These are phyloP conservation scores for Aspergillus bridgeri DNA, from an alignment of 495 filamentous ascomycete genomes.

Conservation along the genomic window DNA sequence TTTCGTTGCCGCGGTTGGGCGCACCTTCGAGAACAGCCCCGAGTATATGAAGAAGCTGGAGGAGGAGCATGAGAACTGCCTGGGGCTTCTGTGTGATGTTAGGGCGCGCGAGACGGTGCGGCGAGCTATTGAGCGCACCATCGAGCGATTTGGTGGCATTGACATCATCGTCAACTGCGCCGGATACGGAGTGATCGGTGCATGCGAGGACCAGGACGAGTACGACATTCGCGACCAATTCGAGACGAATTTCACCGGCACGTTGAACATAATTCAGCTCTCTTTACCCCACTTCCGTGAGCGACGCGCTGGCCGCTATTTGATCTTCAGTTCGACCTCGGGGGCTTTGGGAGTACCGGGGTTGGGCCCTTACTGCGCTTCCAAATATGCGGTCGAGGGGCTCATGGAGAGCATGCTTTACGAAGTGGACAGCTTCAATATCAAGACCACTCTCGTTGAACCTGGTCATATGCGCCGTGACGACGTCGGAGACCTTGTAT, in stretches of 20 bases:
- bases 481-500: conserved; percentile 43
- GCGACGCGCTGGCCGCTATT: conserved; percentile 69
- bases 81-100: conserved; percentile 86
- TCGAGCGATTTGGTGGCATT: conserved; percentile 72
- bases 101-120: conserved; percentile 74
- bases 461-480: conserved; percentile 85
- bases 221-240: conserved; percentile 94
- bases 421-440: conserved; percentile 85
- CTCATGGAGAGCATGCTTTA: conserved; percentile 94
- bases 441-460: conserved; percentile 89
- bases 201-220: conserved; percentile 95
- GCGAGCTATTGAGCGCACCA: conserved; percentile 62
- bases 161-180: conserved; percentile 92
- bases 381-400: conserved; percentile 94
- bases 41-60: conserved; percentile 61
- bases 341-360: conserved; percentile 90
- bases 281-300: conserved; percentile 84
- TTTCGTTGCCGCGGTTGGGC: conserved; percentile 83
- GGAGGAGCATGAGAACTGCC: conserved; percentile 56
- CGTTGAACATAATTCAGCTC: conserved; percentile 87
- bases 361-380: conserved; percentile 89
- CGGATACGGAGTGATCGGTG: conserved; percentile 89
- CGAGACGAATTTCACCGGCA: conserved; percentile 94
- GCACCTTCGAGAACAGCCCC: conserved; percentile 73
- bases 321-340: conserved; percentile 90